A percentile compares a stretch with the other conserved stretches of the same genome.
These are phyloP conservation scores for Apiospora pterosperma DNA, from an alignment of 2,329 filamentous ascomycete genomes.

Conservation along the genomic window DNA sequence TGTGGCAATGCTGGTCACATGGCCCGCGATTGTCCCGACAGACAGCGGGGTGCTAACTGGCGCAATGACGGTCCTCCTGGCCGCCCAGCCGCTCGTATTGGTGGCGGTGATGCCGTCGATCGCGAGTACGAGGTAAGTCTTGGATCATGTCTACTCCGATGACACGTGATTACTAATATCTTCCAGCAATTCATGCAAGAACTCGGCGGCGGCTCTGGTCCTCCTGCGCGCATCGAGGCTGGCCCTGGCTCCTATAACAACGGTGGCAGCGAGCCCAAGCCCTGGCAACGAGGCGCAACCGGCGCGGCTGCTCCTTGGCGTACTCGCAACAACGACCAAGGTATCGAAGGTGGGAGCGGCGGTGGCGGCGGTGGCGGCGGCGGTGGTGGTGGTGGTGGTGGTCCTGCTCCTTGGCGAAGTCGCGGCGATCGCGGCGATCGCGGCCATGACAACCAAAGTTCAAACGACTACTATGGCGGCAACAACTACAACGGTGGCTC, in stretches of 20 bases:
- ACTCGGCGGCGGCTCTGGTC: constrained; percentile 70
- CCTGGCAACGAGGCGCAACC: constrained; percentile 85
- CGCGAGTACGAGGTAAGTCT: constrained; percentile 85
- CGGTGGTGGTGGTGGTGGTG: constrained; percentile 31
- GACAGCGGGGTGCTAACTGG: constrained; percentile 87
- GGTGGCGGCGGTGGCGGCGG: constrained; percentile 39
- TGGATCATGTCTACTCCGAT: background rate
- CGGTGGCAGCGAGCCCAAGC: constrained; percentile 61
- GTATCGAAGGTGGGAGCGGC: constrained; percentile 36
- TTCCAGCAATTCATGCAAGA: constrained; percentile 92
- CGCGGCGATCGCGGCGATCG: constrained; percentile 4
- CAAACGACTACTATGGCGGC: constrained; percentile 46
- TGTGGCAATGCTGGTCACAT: constrained; percentile 98
- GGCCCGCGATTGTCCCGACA: constrained; percentile 95
- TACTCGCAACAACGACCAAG: constrained; percentile 50
- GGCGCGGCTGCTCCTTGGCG: constrained; percentile 83
- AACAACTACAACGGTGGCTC: constrained; percentile 29
- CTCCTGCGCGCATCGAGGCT: constrained; percentile 81
- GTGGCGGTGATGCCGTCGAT: constrained; percentile 79
- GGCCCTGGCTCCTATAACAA: constrained; percentile 65
- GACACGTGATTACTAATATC: constrained; percentile 34
- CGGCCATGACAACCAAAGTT: constrained; percentile 17
- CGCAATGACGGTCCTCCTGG: constrained; percentile 65
- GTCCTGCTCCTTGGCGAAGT: constrained; percentile 61
- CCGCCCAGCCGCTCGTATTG: constrained; percentile 62